These are phyloP conservation scores for Medicago arabica DNA, from an alignment of 306 rosid genomes.

Conservation along the genomic window DNA sequence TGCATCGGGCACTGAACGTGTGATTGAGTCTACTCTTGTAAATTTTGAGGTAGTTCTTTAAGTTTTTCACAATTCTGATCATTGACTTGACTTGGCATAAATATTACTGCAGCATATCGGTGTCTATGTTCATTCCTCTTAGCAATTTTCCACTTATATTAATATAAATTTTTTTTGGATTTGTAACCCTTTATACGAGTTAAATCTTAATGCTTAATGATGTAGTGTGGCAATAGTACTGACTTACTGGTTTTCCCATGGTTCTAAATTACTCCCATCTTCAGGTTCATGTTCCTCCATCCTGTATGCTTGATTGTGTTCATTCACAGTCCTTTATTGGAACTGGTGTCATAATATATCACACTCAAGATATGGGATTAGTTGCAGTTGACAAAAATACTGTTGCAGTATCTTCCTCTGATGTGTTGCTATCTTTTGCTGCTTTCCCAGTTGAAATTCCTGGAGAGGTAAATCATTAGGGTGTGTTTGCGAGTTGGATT, in stretches of 20 bases:
- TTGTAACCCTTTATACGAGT: neutral
- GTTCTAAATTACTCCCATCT: slow-evolving; percentile 25
- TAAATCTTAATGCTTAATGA: slow-evolving; percentile 13
- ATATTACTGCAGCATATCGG: slow-evolving; percentile 29
- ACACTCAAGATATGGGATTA: slow-evolving; percentile 78
- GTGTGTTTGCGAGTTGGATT: too few species aligned
- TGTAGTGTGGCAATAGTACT: slow-evolving; percentile 9
- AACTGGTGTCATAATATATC: slow-evolving; percentile 90
- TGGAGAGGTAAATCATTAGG: slow-evolving; percentile 74
- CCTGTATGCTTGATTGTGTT: slow-evolving; percentile 95
- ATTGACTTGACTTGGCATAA: slow-evolving; percentile 16
- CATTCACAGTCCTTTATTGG: slow-evolving; percentile 86
- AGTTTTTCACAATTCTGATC: slow-evolving; percentile 25
- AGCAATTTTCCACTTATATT: neutral
- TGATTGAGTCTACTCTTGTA: slow-evolving; percentile 87
- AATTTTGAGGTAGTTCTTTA: slow-evolving; percentile 79
- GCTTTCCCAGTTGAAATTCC: slow-evolving; percentile 95
- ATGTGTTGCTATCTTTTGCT: slow-evolving; percentile 90
- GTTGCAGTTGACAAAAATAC: slow-evolving; percentile 91
- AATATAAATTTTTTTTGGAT: neutral
- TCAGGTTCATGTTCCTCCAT: slow-evolving; percentile 93
- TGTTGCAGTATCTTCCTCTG: slow-evolving; percentile 84
- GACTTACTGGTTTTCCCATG: slow-evolving; percentile 27
- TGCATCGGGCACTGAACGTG: slow-evolving; percentile 78
- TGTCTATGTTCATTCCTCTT: slow-evolving; percentile 4